These are phyloP conservation scores for Tardiomyces blankii DNA, from an alignment of 1,139 yeast genomes.

Conservation along the genomic window DNA sequence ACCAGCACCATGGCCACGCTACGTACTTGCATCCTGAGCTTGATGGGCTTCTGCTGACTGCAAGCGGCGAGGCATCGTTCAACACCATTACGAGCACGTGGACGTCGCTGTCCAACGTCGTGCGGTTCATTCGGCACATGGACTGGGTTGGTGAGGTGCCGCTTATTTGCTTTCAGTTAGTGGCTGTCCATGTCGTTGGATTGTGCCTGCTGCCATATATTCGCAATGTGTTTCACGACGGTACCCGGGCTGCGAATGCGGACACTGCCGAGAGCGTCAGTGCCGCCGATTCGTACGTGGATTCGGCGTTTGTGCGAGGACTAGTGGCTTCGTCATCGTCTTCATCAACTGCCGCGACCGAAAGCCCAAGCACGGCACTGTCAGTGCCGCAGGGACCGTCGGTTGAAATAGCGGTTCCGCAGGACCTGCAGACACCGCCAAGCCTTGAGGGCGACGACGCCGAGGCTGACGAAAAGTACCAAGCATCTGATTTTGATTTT, in stretches of 20 bases:
- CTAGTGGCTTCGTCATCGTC: not conserved
- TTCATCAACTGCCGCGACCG: not conserved
- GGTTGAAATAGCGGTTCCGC: not conserved
- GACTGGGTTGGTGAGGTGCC: conserved; percentile 23
- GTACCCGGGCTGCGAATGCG: not conserved
- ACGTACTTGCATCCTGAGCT: conserved; percentile 1
- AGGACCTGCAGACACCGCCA: not conserved
- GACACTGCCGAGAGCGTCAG: not conserved
- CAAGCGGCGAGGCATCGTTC: conserved; percentile 4
- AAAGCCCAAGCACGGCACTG: too few relatives aligned
- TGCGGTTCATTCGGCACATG: conserved; percentile 15
- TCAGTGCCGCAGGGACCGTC: not conserved
- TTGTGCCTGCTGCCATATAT: conserved; percentile 18
- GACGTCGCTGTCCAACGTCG: conserved; percentile 12
- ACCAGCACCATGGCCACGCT: not conserved
- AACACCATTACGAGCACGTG: conserved; percentile 17
- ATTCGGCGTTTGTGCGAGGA: not conserved
- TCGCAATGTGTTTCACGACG: conserved; percentile 12
- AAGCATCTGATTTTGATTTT: conserved; percentile 7
- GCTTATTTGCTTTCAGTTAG: conserved; percentile 15
- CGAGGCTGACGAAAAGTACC: conserved; percentile 2
- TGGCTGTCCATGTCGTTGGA: conserved; percentile 21
- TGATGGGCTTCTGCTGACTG: not conserved
- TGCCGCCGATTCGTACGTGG: not conserved
- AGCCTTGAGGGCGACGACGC: not conserved